These are phyloP conservation scores for Phaffia rhodozyma DNA, from an alignment of 1,284 basidiomycete species.

Conservation along the genomic window DNA sequence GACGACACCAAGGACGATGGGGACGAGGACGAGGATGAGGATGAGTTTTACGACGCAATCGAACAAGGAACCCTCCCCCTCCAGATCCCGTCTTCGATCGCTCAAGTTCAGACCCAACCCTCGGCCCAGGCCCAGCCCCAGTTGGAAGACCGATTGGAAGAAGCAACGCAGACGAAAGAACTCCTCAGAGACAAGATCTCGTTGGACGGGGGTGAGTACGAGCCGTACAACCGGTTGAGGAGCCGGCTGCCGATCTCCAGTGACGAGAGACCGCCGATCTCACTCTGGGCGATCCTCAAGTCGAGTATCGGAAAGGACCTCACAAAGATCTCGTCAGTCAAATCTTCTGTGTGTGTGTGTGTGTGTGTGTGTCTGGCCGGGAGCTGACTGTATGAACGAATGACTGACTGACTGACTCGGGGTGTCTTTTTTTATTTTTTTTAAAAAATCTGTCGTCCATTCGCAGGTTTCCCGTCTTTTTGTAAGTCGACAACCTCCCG, in stretches of 20 bases:
- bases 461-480: slow-evolving; percentile 76
- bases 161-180: not conserved
- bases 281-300: slow-evolving; percentile 91
- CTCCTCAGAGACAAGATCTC: slow-evolving; percentile 1
- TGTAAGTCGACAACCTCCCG: slow-evolving; percentile 30
- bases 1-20: slow-evolving; percentile 36
- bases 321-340: slow-evolving; percentile 56
- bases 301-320: slow-evolving; percentile 93
- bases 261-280: slow-evolving; percentile 79
- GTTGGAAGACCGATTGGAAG: not conserved
- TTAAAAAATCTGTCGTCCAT: not conserved
- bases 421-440: too few relatives aligned
- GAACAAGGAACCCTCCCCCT: slow-evolving; percentile 68
- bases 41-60: slow-evolving; percentile 94
- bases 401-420: too few relatives aligned
- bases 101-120: slow-evolving; percentile 26
- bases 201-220: slow-evolving; percentile 46
- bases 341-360: too few relatives aligned
- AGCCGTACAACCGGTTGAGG: slow-evolving; percentile 60
- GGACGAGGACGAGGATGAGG: slow-evolving; percentile 71
- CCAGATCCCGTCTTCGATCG: slow-evolving; percentile 51
- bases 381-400: too few relatives aligned
- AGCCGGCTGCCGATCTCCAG: slow-evolving; percentile 52
- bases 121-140: slow-evolving; percentile 21
- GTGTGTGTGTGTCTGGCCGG: too few relatives aligned